Evolutionary conservation across 768 basidiomycete species (phyloP).

Genomic region (Favolaschia claudopus): DNA sequence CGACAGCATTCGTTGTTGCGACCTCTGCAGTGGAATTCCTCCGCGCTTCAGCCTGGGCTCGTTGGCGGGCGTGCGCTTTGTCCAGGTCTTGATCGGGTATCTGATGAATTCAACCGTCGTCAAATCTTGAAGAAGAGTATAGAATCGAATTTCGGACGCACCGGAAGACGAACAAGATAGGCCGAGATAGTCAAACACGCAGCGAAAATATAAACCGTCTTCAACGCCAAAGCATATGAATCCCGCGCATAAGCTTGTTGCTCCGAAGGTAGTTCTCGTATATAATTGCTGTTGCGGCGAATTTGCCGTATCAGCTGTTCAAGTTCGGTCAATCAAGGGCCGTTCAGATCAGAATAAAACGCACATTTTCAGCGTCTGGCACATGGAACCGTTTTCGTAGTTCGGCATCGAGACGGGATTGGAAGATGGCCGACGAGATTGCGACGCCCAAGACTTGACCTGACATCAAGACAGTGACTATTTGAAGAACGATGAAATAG

Average conservation of each 20-base stretch:
- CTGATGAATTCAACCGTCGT: constrained; percentile 1
- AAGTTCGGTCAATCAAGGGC: not conserved
- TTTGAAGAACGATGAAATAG: not conserved
- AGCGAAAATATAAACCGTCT: constrained; percentile 69
- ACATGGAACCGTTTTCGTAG: constrained; percentile 55
- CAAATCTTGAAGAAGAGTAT: not conserved
- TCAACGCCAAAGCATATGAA: constrained; percentile 67
- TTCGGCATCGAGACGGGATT: constrained; percentile 54
- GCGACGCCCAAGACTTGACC: constrained; percentile 71
- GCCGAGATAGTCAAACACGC: constrained; percentile 65
- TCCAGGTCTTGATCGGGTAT: constrained; percentile 23
- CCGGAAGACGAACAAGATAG: constrained; percentile 66
- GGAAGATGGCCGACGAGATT: constrained; percentile 65
- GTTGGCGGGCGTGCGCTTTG: constrained; percentile 8
- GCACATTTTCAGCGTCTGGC: constrained; percentile 61
- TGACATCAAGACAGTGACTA: constrained; percentile 26
- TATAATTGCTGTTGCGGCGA: constrained; percentile 64
- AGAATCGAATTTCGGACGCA: too few species aligned
- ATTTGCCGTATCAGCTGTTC: constrained; percentile 64
- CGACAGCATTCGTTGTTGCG: not conserved
- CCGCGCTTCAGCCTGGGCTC: constrained; percentile 14
- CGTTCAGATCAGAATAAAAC: constrained; percentile 19
- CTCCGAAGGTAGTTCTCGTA: constrained; percentile 58
- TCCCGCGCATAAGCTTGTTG: constrained; percentile 62
- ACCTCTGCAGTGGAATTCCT: not conserved